Evolutionary conservation across 148 eudicot genomes (phyloP).

Genomic region (Oxyria digyna): DNA sequence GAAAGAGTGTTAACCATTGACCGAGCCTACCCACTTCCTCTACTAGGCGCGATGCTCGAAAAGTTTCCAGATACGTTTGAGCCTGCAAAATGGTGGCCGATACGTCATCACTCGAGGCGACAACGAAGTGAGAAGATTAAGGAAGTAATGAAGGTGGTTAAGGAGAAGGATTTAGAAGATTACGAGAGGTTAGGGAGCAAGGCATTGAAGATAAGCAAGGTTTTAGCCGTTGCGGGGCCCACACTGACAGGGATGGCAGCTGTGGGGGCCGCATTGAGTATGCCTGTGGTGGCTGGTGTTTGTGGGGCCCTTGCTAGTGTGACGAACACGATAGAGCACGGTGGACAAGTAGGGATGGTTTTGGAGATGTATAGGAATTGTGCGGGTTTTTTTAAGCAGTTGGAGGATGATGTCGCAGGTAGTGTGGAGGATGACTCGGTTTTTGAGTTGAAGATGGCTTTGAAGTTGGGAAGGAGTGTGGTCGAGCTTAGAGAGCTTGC

Average conservation of each 20-base stretch:
- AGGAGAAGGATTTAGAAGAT: constrained; percentile 37
- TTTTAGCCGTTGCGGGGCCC: constrained; percentile 45
- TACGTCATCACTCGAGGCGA: constrained; percentile 26
- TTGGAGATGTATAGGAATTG: constrained; percentile 68
- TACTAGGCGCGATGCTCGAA: constrained; percentile 51
- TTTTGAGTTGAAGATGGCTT: constrained; percentile 32
- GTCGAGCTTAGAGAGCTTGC: constrained; percentile 41
- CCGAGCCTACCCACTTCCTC: constrained; percentile 53
- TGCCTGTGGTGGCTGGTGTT: constrained; percentile 33
- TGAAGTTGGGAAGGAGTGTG: constrained; percentile 31
- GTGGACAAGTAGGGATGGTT: constrained; percentile 87
- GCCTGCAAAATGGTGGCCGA: constrained; percentile 51
- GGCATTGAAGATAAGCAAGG: constrained; percentile 46
- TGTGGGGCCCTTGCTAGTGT: constrained; percentile 29
- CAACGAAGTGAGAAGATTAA: constrained; percentile 15
- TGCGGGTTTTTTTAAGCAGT: constrained; percentile 38
- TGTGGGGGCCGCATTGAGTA: constrained; percentile 25
- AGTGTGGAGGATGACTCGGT: constrained; percentile 20
- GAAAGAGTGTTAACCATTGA: constrained; percentile 40
- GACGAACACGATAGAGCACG: constrained; percentile 49
- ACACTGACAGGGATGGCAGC: constrained; percentile 43
- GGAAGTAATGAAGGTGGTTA: constrained; percentile 26
- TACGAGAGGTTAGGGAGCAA: constrained; percentile 46
- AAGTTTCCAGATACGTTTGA: constrained; percentile 37
- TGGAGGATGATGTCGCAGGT: constrained; percentile 27